Percentiles rank a stretch among this genome's conserved stretches.
Conservation (phyloP, 2,329 filamentous ascomycete genomes). For the Venturia oleaginea region DNA sequence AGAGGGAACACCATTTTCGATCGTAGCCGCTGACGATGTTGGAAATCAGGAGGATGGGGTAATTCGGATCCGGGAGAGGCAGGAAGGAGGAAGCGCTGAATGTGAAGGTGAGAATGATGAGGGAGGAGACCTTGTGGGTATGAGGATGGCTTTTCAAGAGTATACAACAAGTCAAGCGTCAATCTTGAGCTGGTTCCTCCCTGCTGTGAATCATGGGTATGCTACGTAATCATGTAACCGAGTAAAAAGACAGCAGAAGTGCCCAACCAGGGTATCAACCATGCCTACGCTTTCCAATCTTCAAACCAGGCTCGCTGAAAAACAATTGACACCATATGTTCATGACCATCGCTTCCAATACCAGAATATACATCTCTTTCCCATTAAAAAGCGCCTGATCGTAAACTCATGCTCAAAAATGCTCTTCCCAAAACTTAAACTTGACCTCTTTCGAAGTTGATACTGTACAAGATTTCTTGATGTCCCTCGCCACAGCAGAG, state of each 20-base stretch:
- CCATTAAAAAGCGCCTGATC: not conserved
- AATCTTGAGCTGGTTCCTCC: not conserved
- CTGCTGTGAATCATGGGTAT: not conserved
- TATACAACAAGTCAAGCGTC: not conserved
- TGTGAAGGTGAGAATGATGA: not conserved
- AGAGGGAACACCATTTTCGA: not conserved
- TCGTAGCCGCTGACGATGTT: not conserved
- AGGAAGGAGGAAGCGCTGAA: too few species aligned
- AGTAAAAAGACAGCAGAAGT: not conserved
- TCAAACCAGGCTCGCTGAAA: not conserved
- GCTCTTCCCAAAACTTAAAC: conserved; percentile 99
- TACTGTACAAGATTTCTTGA: conserved; percentile 68
- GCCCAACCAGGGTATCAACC: conserved; percentile 1
- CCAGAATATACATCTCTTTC: not conserved
- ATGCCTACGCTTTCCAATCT: not conserved
- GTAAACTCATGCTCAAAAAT: conserved; percentile 39
- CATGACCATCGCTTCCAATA: not conserved
- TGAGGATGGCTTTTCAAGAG: too few species aligned
- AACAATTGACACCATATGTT: not conserved
- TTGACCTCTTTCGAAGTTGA: conserved; percentile 69
- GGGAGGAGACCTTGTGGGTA: not conserved
- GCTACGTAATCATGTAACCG: not conserved
- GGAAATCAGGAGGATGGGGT: not conserved
- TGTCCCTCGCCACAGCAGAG: conserved; percentile 68
- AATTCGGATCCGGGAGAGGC: not conserved